phyloP scores from a whole-genome alignment of 1,284 basidiomycete species.

The Lentinula novae-zelandiae region DNA sequence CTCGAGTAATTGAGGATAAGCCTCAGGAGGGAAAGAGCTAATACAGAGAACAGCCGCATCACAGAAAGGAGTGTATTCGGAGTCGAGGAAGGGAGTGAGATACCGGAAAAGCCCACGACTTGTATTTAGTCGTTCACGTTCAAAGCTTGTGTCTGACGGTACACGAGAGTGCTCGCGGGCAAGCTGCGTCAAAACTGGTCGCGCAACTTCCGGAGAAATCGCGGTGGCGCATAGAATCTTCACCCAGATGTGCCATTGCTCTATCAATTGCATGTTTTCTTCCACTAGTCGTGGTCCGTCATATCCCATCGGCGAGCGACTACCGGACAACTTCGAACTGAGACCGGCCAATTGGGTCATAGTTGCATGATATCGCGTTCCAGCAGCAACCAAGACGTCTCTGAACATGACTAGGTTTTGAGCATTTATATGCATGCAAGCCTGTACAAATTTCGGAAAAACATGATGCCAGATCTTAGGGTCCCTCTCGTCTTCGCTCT shows the following conservation, averaged over 20 bases:
- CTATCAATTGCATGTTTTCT: slow-evolving; percentile 66
- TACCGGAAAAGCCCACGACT: slow-evolving; percentile 84
- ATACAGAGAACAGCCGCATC: slow-evolving; percentile 87
- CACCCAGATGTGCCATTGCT: slow-evolving; percentile 89
- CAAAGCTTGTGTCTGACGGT: slow-evolving; percentile 67
- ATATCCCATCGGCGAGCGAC: slow-evolving; percentile 29
- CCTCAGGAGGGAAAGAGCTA: slow-evolving; percentile 77
- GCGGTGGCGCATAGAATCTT: slow-evolving; percentile 82
- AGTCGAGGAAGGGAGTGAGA: slow-evolving; percentile 83
- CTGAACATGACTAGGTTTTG: slow-evolving; percentile 49
- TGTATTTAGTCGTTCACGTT: slow-evolving; percentile 73
- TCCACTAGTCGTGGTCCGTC: slow-evolving; percentile 50
- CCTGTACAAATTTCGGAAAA: slow-evolving; percentile 59
- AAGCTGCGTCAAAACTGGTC: slow-evolving; percentile 48
- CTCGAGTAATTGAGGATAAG: slow-evolving; percentile 81
- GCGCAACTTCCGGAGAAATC: slow-evolving; percentile 57
- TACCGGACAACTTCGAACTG: slow-evolving; percentile 45
- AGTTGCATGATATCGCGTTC: slow-evolving; percentile 60
- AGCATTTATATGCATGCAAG: slow-evolving; percentile 45
- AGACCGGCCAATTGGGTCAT: slow-evolving; percentile 69
- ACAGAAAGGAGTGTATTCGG: slow-evolving; percentile 80
- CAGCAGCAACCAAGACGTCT: slow-evolving; percentile 61
- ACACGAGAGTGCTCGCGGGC: slow-evolving; percentile 70
- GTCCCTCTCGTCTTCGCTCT: slow-evolving; percentile 63
- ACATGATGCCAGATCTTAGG: slow-evolving; percentile 68